A percentile compares a stretch with the other conserved stretches of the same genome.
These are phyloP conservation scores for Penicillium angulare DNA, from an alignment of 495 filamentous ascomycete genomes.

Conservation along the genomic window DNA sequence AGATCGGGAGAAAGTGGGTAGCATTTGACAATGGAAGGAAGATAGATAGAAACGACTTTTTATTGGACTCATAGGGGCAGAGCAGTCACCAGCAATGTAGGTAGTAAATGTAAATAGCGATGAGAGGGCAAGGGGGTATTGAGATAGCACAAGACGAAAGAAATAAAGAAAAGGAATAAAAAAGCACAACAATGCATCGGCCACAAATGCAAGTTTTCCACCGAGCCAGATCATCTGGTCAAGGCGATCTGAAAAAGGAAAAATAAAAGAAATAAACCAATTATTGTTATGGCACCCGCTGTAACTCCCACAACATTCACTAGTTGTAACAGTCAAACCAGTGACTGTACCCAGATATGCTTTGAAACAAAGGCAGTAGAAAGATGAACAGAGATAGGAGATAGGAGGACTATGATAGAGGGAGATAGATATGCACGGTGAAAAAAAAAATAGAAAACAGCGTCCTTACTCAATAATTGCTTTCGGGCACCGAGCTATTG, in stretches of 20 bases:
- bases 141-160: not conserved
- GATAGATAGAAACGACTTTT: not conserved
- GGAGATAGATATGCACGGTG: not conserved
- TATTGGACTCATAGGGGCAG: not conserved
- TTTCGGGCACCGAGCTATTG: conserved; percentile 1
- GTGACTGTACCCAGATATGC: conserved; percentile 13
- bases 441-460: conserved; percentile 8
- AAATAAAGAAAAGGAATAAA: not conserved
- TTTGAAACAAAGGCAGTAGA: not conserved
- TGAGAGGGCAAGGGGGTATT: not conserved
- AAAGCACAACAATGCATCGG: not conserved
- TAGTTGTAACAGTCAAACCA: conserved; percentile 16
- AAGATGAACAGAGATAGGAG: not conserved
- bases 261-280: not conserved
- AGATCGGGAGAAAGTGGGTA: not conserved
- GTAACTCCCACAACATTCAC: not conserved
- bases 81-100: not conserved
- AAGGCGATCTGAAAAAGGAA: not conserved
- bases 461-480: not conserved
- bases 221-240: conserved; percentile 5
- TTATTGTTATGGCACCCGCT: not conserved
- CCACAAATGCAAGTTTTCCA: conserved; percentile 10
- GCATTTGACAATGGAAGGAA: not conserved
- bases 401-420: no score
- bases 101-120: not conserved